A percentile compares a stretch with the other conserved stretches of the same genome.
Evolutionary conservation across 345 rosid genomes (phyloP).

Genomic region (Citropsis articulata): DNA sequence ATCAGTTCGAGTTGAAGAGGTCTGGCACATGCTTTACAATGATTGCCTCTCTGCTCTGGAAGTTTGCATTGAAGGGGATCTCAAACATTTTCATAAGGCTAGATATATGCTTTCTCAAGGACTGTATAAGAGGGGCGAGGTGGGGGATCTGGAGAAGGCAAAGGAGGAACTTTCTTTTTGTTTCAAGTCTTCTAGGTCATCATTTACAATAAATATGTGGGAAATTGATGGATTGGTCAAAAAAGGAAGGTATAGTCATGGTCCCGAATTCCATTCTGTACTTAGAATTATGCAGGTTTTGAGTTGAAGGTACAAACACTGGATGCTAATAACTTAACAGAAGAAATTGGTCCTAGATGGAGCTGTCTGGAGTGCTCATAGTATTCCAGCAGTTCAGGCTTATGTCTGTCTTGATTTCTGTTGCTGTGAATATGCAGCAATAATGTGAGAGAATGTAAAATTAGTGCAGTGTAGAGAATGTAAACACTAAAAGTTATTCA

Average conservation of each 20-base stretch:
- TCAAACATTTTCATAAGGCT: constrained; percentile 96
- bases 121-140: constrained; percentile 64
- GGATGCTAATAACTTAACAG: neutral
- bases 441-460: neutral
- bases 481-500: neutral
- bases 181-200: constrained; percentile 86
- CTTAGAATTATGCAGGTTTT: neutral
- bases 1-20: constrained; percentile 52
- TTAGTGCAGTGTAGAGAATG: neutral
- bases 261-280: neutral
- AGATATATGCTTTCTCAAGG: constrained; percentile 96
- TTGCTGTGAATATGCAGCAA: neutral
- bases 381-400: constrained; percentile 5
- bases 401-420: neutral
- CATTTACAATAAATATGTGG: constrained; percentile 98
- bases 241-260: constrained; percentile 70
- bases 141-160: constrained; percentile 82
- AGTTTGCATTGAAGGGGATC: constrained; percentile 89
- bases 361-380: neutral
- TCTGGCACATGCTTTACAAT: constrained; percentile 78
- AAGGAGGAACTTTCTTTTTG: constrained; percentile 94
- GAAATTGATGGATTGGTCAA: constrained; percentile 98
- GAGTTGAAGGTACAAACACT: neutral
- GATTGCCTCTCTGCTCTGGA: constrained; percentile 90
- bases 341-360: neutral